Base-by-base conservation (phyloP, 768 basidiomycete genomes). In the Trametes punicea region DNA sequence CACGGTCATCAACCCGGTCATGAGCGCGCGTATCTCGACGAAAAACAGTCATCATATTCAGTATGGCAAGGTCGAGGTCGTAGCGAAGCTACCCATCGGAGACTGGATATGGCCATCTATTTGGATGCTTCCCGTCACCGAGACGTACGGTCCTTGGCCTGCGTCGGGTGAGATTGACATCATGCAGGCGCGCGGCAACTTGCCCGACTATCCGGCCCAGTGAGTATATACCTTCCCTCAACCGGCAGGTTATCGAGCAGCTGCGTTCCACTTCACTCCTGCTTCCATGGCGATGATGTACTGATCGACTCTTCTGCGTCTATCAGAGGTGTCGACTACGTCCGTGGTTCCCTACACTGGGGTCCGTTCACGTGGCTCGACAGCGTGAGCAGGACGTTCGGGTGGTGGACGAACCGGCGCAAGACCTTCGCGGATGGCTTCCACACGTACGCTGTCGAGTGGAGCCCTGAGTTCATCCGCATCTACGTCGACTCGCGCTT, bases 391-490 rank as follows among this genome's bases (percentile, higher is more conserved):
- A 85, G 84, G 73, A 94, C 93, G 6, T 92, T 80, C 68, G 90
- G 92, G 26, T 90, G 83, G 79, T 84, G 85, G 83, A 71, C 75
- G 6, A 70, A 86, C 63, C 80, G 88, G 23, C 80, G 90, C 42
- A 76, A 80, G 3, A 78, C 81, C 59, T 93, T 83, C 67, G 82
- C 82, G 61, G 73, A 84, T 45, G 77, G 66, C 18, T 95, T 88
- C 78, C 91, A 94, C 67, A 89, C 83, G 2, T 95, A 89, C 65
- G 75, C 80, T 27, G 70, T 97, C 45, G 93, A 95, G 73, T 97
- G 93, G 93, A 84, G 81, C 33, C 77, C 85, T 56, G 71, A 81
- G 20, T 93, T 91, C 74, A 77, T 95, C 82, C 90, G 87, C 20
- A 80, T 89, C 63, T 92, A 90, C 66, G 89, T 95, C 66, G 93